Percentiles rank a stretch among this genome's conserved stretches.
phyloP scores from a whole-genome alignment of 495 filamentous ascomycete species.

The Talaromyces wortmannii region DNA sequence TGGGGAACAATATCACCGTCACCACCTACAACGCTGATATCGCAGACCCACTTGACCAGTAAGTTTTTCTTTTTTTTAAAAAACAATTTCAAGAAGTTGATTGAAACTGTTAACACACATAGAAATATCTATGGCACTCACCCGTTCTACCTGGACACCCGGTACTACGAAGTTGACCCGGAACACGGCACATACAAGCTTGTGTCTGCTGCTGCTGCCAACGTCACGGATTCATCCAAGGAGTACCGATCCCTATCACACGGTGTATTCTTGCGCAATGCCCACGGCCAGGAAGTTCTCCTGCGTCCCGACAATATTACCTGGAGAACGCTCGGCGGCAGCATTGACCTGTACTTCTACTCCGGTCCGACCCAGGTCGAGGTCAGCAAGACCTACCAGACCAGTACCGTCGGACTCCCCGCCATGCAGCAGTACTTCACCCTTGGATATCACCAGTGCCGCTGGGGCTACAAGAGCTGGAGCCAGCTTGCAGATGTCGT shows the following conservation, averaged over 20 bases:
- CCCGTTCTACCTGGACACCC: constrained; percentile 58
- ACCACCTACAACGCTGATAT: constrained; percentile 69
- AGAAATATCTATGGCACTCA: constrained; percentile 56
- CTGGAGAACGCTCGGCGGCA: constrained; percentile 65
- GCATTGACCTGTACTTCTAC: constrained; percentile 58
- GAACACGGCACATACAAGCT: constrained; percentile 43
- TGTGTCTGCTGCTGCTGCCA: constrained; percentile 31
- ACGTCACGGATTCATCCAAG: constrained; percentile 44
- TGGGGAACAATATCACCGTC: constrained; percentile 52
- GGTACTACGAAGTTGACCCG: constrained; percentile 53
- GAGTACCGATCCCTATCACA: constrained; percentile 56
- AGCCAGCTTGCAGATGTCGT: constrained; percentile 47
- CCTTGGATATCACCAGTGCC: constrained; percentile 59
- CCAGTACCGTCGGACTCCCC: constrained; percentile 49
- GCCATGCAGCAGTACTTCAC: constrained; percentile 58
- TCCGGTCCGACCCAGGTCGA: constrained; percentile 49
- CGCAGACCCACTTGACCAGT: constrained; percentile 52
- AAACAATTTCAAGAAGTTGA: neutral
- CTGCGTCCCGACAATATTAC: constrained; percentile 59
- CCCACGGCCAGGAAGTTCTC: constrained; percentile 72
- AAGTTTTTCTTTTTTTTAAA: neutral
- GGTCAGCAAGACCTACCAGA: constrained; percentile 51
- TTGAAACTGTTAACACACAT: neutral
- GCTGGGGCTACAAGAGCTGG: constrained; percentile 61
- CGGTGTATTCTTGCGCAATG: constrained; percentile 56